Percentiles rank a stretch among this genome's conserved stretches.
Conservation (phyloP, 2,329 filamentous ascomycete species). For the Hypoxylon sp. region DNA sequence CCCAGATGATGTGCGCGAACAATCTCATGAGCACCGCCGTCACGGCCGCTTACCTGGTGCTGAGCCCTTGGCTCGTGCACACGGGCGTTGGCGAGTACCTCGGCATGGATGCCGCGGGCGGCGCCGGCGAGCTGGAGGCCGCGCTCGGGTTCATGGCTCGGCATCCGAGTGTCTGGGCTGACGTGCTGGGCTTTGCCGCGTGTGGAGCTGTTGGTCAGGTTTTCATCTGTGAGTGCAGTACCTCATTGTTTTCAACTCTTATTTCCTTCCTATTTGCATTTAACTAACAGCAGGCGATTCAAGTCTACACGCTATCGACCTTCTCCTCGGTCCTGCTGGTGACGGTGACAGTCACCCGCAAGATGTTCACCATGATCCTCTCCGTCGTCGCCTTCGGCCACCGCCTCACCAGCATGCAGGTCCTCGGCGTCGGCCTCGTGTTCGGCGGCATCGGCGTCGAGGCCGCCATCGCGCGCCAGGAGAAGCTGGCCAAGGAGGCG, state of each 20-base stretch:
- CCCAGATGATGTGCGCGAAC: conserved; percentile 99
- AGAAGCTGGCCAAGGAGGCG: conserved; percentile 83
- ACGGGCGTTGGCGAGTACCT: conserved; percentile 71
- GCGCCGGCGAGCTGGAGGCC: conserved; percentile 78
- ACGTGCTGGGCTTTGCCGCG: conserved; percentile 87
- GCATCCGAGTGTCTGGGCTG: conserved; percentile 83
- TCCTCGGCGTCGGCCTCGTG: conserved; percentile 89
- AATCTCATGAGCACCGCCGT: conserved; percentile 86
- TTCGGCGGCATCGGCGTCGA: conserved; percentile 96
- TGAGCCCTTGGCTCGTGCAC: conserved; percentile 80
- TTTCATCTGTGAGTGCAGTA: conserved; percentile 77
- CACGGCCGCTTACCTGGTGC: conserved; percentile 77
- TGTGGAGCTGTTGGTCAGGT: conserved; percentile 95
- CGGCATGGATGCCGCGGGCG: conserved; percentile 70
- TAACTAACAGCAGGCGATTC: no score
- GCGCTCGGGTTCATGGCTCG: conserved; percentile 82
- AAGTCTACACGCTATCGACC: conserved; percentile 86
- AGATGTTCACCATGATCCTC: conserved; percentile 99
- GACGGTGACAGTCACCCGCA: conserved; percentile 95
- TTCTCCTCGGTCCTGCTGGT: conserved; percentile 93
- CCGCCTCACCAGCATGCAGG: conserved; percentile 85
- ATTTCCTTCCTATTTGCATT: no score
- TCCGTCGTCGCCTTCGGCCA: conserved; percentile 96
- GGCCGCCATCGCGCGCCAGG: conserved; percentile 78
- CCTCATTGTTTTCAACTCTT: not conserved